These are phyloP conservation scores for Brassica hybrid DNA, from an alignment of 441 rosid species.

Conservation along the genomic window DNA sequence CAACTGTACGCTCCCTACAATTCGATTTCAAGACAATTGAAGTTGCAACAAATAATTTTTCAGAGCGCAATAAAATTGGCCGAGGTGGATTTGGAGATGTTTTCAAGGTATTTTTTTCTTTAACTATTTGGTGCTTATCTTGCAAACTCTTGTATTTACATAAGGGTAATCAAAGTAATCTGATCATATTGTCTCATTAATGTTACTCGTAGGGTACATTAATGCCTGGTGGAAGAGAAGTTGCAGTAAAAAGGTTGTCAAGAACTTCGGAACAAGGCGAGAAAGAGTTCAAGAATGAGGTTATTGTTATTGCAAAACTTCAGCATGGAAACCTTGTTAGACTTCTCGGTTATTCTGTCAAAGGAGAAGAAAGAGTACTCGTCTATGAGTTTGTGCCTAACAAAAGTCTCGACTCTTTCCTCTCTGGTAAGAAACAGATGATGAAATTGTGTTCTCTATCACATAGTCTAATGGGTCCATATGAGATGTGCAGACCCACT, in stretches of 20 bases:
- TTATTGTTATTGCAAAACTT: constrained; percentile 52
- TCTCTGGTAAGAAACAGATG: constrained; percentile 38
- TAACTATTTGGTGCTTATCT: neutral
- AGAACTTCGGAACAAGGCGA: constrained; percentile 50
- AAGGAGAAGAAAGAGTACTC: constrained; percentile 52
- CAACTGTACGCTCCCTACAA: constrained; percentile 41
- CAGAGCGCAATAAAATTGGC: constrained; percentile 48
- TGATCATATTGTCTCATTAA: neutral
- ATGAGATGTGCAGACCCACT: constrained; percentile 34
- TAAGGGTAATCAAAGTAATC: neutral
- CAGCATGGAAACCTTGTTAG: constrained; percentile 57
- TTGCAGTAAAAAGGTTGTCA: neutral
- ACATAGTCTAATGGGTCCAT: neutral
- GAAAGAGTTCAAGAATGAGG: constrained; percentile 63
- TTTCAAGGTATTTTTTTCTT: constrained; percentile 44
- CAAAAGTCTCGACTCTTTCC: neutral
- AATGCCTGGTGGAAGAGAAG: neutral
- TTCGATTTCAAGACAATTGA: constrained; percentile 40
- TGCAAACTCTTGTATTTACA: neutral
- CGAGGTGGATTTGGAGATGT: constrained; percentile 62
- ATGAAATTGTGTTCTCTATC: neutral
- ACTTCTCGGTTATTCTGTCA: constrained; percentile 50
- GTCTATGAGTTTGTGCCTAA: constrained; percentile 45
- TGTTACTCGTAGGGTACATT: constrained; percentile 15
- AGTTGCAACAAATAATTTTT: constrained; percentile 39